Conservation (phyloP, 371 early-diverging fungal species). For the Lichtheimia corymbifera region DNA sequence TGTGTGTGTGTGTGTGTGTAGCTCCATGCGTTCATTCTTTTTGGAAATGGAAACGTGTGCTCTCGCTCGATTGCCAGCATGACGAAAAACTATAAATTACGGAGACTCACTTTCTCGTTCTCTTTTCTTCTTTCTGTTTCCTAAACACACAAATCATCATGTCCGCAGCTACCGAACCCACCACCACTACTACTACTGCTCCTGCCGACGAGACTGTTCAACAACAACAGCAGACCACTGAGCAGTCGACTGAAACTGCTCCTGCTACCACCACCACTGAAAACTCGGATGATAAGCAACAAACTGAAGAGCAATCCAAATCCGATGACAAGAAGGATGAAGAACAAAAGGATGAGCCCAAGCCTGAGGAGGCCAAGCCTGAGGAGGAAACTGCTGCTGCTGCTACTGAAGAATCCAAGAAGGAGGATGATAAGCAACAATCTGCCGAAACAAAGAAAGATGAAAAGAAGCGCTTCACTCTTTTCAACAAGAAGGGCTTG, state of each 20-base stretch:
- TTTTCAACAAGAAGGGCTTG: slow-evolving; percentile 16
- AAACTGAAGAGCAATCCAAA: not conserved
- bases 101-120: no score
- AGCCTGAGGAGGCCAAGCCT: not conserved
- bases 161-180: no score
- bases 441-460: not conserved
- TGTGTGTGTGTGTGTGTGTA: no score
- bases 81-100: no score
- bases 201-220: no score
- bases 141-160: no score
- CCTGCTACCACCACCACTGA: slow-evolving; percentile 3
- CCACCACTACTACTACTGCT: no score
- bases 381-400: not conserved
- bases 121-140: no score
- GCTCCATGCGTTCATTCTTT: no score
- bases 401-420: slow-evolving; percentile 4
- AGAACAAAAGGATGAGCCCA: slow-evolving; percentile 6
- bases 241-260: not conserved
- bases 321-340: slow-evolving; percentile 13
- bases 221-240: no score
- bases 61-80: no score
- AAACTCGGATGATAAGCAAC: not conserved
- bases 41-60: no score
- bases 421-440: slow-evolving; percentile 1
- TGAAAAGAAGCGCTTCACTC: slow-evolving; percentile 8